Percentiles rank a stretch among this genome's conserved stretches.
phyloP scores from a whole-genome alignment of 257 asterid genomes.

The Buddleja alternifolia region DNA sequence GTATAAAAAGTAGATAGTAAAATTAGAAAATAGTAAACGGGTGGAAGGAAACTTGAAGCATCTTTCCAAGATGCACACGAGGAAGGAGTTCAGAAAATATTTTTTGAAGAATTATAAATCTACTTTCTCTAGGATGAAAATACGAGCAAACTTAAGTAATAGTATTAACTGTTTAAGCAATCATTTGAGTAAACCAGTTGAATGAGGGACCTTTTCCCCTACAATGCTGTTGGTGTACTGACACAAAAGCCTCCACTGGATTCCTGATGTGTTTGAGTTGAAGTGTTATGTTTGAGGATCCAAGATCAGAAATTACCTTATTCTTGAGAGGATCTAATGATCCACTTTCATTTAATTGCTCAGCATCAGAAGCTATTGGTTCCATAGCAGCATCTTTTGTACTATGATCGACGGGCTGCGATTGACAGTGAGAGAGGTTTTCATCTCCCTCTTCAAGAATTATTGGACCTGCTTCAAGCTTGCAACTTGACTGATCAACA shows the following conservation, averaged over 20 bases:
- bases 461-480: constrained; percentile 26
- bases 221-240: constrained; percentile 58
- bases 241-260: constrained; percentile 36
- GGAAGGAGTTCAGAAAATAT: constrained; percentile 14
- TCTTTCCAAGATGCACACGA: constrained; percentile 20
- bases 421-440: constrained; percentile 11
- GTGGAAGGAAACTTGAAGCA: constrained; percentile 28
- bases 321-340: constrained; percentile 23
- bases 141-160: constrained; percentile 19
- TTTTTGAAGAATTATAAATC: constrained; percentile 9
- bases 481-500: constrained; percentile 30
- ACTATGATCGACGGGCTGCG: constrained; percentile 24
- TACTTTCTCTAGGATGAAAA: constrained; percentile 5
- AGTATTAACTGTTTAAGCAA: constrained; percentile 3
- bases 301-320: constrained; percentile 42
- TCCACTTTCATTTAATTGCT: constrained; percentile 32
- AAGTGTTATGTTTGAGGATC: constrained; percentile 16
- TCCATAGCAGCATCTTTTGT: constrained; percentile 40
- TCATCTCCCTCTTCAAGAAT: constrained; percentile 38
- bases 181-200: constrained; percentile 21
- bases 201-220: constrained; percentile 49
- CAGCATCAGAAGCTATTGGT: constrained; percentile 34
- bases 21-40: constrained; percentile 10
- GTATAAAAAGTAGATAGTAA: constrained; percentile 16
- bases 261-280: constrained; percentile 33